These are phyloP conservation scores for Tubosaeta sp. DNA, from an alignment of 768 basidiomycete species.

Conservation along the genomic window DNA sequence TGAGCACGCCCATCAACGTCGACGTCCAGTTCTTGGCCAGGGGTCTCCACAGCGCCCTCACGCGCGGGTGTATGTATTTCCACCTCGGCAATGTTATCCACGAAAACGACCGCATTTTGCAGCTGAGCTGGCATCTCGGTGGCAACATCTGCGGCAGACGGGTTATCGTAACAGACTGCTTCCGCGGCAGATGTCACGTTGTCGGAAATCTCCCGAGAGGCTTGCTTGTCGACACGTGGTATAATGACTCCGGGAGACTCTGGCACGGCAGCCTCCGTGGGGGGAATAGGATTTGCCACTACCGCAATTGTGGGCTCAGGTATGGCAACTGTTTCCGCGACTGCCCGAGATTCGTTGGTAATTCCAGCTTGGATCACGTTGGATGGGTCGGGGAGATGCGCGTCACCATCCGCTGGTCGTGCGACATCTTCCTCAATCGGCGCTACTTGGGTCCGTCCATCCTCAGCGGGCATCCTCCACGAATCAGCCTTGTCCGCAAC, in stretches of 20 bases:
- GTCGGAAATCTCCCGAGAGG: conserved; percentile 4
- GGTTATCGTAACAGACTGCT: background rate
- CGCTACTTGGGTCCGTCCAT: background rate
- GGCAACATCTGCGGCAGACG: background rate
- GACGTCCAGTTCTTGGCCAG: conserved; percentile 5
- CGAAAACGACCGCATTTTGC: background rate
- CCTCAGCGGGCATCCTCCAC: background rate
- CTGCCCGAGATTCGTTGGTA: conserved; percentile 4
- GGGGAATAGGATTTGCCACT: background rate
- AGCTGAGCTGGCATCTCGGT: conserved; percentile 13
- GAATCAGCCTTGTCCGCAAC: conserved; percentile 1
- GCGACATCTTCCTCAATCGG: background rate
- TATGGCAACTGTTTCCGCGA: conserved; percentile 2
- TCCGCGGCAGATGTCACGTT: conserved; percentile 7
- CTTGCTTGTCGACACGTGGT: conserved; percentile 1
- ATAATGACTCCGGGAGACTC: background rate
- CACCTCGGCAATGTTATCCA: conserved; percentile 12
- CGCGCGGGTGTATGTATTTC: conserved; percentile 13
- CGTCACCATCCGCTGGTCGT: background rate
- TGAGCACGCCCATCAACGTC: background rate
- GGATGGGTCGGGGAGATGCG: background rate
- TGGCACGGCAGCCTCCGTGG: background rate
- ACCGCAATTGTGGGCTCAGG: conserved; percentile 1
- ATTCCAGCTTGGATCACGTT: conserved; percentile 2
- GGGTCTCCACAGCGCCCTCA: conserved; percentile 16